phyloP scores from a whole-genome alignment of 805 yeast genomes.

The Ogataea allantospora region DNA sequence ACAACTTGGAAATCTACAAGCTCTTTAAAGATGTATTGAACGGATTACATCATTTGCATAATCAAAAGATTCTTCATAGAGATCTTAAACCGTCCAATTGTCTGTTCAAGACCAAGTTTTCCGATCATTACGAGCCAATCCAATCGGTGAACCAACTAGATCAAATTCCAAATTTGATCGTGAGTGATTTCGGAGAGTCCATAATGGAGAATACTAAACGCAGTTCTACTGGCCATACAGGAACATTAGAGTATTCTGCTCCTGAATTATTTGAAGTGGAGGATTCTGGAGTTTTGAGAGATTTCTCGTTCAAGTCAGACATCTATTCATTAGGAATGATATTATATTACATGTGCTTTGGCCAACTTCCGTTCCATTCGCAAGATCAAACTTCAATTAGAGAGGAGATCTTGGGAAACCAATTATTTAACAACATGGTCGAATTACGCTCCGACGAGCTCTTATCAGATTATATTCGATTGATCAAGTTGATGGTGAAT shows the following conservation, averaged over 20 bases:
- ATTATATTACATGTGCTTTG: conserved; percentile 71
- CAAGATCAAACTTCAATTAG: conserved; percentile 24
- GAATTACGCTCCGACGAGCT: conserved; percentile 12
- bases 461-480: conserved; percentile 36
- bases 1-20: conserved; percentile 60
- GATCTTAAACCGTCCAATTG: conserved; percentile 91
- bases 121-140: conserved; percentile 25
- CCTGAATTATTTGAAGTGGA: conserved; percentile 62
- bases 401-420: conserved; percentile 24
- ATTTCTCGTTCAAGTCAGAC: conserved; percentile 73
- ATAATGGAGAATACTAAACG: conserved; percentile 66
- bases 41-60: conserved; percentile 73
- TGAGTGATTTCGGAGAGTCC: conserved; percentile 90
- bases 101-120: conserved; percentile 46
- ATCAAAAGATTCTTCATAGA: conserved; percentile 76
- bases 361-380: conserved; percentile 58
- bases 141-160: conserved; percentile 23
- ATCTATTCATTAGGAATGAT: conserved; percentile 83
- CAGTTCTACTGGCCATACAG: conserved; percentile 78
- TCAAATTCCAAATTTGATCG: conserved; percentile 64
- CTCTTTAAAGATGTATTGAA: conserved; percentile 64
- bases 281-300: conserved; percentile 39
- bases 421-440: conserved; percentile 25
- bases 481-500: conserved; percentile 24
- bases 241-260: conserved; percentile 84